phyloP scores from a whole-genome alignment of 2,329 filamentous ascomycete genomes.

The Hymenoscyphus infarciens region DNA sequence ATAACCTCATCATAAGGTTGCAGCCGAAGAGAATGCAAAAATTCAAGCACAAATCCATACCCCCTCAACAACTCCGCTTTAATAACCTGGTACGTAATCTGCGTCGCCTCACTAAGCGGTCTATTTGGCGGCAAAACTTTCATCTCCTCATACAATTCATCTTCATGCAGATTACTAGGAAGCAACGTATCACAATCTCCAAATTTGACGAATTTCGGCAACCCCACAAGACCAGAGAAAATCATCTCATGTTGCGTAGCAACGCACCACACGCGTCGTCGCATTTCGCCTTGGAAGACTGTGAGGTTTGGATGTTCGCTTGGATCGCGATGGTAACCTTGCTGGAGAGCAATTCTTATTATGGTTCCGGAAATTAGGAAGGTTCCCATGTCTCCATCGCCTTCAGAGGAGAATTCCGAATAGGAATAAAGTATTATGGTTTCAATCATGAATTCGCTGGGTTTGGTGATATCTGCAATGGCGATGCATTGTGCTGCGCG shows the following conservation, averaged over 20 bases:
- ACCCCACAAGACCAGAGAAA: constrained; percentile 63
- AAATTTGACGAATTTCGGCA: constrained; percentile 62
- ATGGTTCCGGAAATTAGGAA: constrained; percentile 50
- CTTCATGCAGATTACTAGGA: constrained; percentile 62
- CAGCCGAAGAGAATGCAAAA: constrained; percentile 47
- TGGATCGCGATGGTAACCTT: constrained; percentile 57
- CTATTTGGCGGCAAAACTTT: constrained; percentile 53
- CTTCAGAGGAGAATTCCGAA: constrained; percentile 39
- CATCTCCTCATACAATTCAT: constrained; percentile 58
- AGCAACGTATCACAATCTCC: constrained; percentile 60
- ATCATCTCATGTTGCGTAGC: constrained; percentile 58
- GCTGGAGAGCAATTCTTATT: constrained; percentile 53
- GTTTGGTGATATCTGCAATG: constrained; percentile 47
- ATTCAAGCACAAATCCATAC: constrained; percentile 49
- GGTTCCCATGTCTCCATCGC: constrained; percentile 52
- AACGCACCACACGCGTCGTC: constrained; percentile 55
- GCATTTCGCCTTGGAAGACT: constrained; percentile 57
- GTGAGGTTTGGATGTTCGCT: constrained; percentile 47
- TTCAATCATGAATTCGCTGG: constrained; percentile 44
- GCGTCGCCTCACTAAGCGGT: constrained; percentile 55
- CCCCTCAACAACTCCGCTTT: constrained; percentile 47
- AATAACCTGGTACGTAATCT: constrained; percentile 51
- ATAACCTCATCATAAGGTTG: constrained; percentile 50
- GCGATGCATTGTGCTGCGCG: constrained; percentile 51
- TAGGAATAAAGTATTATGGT: constrained; percentile 49